Conservation (phyloP, 2,329 filamentous ascomycete genomes). For the Trichoderma sp. region DNA sequence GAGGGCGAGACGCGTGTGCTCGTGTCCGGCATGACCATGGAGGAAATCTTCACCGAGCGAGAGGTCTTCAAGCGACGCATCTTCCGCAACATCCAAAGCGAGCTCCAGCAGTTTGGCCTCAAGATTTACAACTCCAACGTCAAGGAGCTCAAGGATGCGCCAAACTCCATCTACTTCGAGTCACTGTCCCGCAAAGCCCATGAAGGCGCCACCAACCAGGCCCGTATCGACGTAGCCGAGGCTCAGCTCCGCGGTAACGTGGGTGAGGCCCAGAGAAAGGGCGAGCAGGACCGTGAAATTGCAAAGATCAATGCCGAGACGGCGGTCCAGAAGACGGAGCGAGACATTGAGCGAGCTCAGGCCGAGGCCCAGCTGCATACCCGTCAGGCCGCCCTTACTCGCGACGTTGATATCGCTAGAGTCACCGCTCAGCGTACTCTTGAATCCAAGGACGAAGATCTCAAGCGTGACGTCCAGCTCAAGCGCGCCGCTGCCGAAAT, state of each 20-base stretch:
- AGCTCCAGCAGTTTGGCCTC: slow-evolving; percentile 79
- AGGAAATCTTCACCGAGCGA: slow-evolving; percentile 80
- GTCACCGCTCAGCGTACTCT: slow-evolving; percentile 73
- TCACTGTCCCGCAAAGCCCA: slow-evolving; percentile 81
- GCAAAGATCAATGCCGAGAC: slow-evolving; percentile 87
- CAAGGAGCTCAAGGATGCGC: slow-evolving; percentile 83
- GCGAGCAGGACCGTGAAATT: slow-evolving; percentile 80
- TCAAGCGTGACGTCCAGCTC: slow-evolving; percentile 75
- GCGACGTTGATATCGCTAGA: slow-evolving; percentile 73
- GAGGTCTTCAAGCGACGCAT: slow-evolving; percentile 76
- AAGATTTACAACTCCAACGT: slow-evolving; percentile 74
- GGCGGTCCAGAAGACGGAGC: slow-evolving; percentile 79
- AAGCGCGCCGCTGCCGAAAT: slow-evolving; percentile 79
- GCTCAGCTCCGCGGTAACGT: slow-evolving; percentile 68
- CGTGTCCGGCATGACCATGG: slow-evolving; percentile 89
- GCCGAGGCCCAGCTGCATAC: slow-evolving; percentile 77
- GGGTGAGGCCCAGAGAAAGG: slow-evolving; percentile 75
- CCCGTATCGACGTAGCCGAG: slow-evolving; percentile 66
- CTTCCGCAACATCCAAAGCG: slow-evolving; percentile 73
- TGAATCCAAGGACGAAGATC: slow-evolving; percentile 75
- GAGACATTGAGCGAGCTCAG: slow-evolving; percentile 76
- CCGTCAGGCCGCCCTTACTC: slow-evolving; percentile 69
- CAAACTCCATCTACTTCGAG: slow-evolving; percentile 79
- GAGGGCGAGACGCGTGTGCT: slow-evolving; percentile 84
- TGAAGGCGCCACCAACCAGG: slow-evolving; percentile 81